Evolutionary conservation across 306 rosid genomes (phyloP).

Genomic region (Begonia loranthoides): DNA sequence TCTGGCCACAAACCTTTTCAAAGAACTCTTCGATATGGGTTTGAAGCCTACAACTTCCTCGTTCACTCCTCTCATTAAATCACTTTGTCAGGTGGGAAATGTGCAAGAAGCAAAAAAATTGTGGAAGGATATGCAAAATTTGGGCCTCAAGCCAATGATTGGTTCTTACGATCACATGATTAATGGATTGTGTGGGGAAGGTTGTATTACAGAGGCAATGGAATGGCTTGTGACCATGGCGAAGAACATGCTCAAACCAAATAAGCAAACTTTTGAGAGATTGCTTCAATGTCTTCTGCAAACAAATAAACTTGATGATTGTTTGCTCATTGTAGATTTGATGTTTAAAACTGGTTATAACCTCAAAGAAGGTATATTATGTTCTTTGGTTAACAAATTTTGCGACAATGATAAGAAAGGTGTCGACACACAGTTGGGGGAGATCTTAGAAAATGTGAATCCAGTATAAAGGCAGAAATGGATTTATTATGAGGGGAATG

Average conservation of each 20-base stretch:
- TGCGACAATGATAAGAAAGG: conserved; percentile 7
- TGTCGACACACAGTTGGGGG: no score
- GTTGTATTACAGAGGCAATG: conserved; percentile 34
- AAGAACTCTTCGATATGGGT: conserved; percentile 29
- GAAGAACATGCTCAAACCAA: conserved; percentile 34
- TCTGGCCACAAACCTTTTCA: conserved; percentile 27
- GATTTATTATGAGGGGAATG: conserved; percentile 95
- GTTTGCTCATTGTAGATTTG: conserved; percentile 40
- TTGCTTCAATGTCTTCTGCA: conserved; percentile 27
- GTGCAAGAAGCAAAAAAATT: conserved; percentile 30
- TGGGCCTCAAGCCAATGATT: conserved; percentile 29
- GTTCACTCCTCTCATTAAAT: conserved; percentile 26
- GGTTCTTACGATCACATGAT: conserved; percentile 26
- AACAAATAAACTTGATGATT: conserved; percentile 40
- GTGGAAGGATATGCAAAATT: conserved; percentile 37
- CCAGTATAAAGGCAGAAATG: conserved; percentile 43
- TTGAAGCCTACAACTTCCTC: conserved; percentile 33
- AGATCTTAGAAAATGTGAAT: no score
- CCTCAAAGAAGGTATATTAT: conserved; percentile 16
- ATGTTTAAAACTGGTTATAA: conserved; percentile 48
- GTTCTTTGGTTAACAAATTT: conserved; percentile 31
- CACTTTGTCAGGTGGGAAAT: conserved; percentile 32
- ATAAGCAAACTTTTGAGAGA: conserved; percentile 28
- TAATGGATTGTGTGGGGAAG: conserved; percentile 31
- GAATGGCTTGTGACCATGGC: conserved; percentile 41